Evolutionary conservation across 345 rosid species (phyloP).

Genomic region (Lepidium didymum): DNA sequence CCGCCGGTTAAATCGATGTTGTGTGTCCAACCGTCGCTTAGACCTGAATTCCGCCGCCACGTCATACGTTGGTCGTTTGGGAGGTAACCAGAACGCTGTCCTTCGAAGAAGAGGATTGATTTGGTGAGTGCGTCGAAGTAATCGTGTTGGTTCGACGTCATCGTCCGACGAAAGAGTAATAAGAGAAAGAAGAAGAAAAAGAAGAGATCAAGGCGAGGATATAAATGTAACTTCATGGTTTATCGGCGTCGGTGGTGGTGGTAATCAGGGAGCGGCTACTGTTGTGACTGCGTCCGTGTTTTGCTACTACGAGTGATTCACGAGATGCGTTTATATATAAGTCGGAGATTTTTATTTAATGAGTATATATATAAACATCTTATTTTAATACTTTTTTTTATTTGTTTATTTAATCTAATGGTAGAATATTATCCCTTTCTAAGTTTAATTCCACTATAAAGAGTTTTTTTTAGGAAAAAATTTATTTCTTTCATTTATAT

Average conservation of each 20-base stretch:
- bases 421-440: too few relatives aligned
- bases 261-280: background rate
- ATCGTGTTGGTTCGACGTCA: slow-evolving; percentile 38
- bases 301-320: background rate
- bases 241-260: background rate
- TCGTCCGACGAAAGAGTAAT: background rate
- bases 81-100: slow-evolving; percentile 82
- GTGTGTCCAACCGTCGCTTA: slow-evolving; percentile 70
- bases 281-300: slow-evolving; percentile 10
- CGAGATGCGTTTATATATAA: slow-evolving; percentile 24
- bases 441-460: too few relatives aligned
- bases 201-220: background rate
- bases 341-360: background rate
- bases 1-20: slow-evolving; percentile 74
- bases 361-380: background rate
- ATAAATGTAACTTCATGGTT: slow-evolving; percentile 18
- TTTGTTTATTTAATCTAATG: background rate
- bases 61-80: slow-evolving; percentile 59
- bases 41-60: slow-evolving; percentile 75
- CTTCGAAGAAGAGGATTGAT: slow-evolving; percentile 91
- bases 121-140: slow-evolving; percentile 76
- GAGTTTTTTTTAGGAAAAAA: too few relatives aligned
- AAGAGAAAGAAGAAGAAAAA: background rate
- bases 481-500: too few relatives aligned
- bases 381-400: background rate